Evolutionary conservation across 331 rosid species (phyloP), one percentile per base, ranked within the genome.

Genomic region (Acacia pycnantha): DNA sequence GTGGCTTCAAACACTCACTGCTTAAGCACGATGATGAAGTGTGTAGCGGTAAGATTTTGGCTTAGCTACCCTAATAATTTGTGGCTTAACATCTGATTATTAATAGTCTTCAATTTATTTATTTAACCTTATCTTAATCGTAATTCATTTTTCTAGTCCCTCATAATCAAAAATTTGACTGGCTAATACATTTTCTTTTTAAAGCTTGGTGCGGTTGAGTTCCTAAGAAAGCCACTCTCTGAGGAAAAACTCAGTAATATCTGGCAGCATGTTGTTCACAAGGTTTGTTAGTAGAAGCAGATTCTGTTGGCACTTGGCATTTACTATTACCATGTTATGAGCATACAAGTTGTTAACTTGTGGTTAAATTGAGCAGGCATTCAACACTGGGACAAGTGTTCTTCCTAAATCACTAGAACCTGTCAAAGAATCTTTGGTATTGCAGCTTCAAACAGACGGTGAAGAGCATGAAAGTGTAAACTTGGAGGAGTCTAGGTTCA

Each of bases 251-350:
- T 96, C 71, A 84, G 89, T 90, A 92, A 96, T 84, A 91, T 96
- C 80, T 96, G 99, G 99, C 99, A 96, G 90, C 99, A 96, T 86
- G 99, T 96, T 44, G 94, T 96, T 87, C 99, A 94, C 85, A 96
- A 96, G 99, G 99, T 95, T 78, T 37, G 94, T 82, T 56, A 58
- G 47, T 80, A 88, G 78, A 43, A 56, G 11, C 50, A n/a, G 78
- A 46, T 22, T 82, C 40, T 35, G n/a, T 40, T 58, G 15, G 78
- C 26, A 62, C 81, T 83, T 77, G 15, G 78, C 29, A 62, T 82
- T 83, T 77, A 24, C 58, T 33, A 70, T 74, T 43, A 53, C 37
- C 70, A 67, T 80, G 70, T 53, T 73, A 68, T 59, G 79, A 74
- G 82, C 46, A 48, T 51, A 85, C 58, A 27, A 26, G 51, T 80